phyloP scores from a whole-genome alignment of 805 yeast genomes.

The Wickerhamiella brachini region DNA sequence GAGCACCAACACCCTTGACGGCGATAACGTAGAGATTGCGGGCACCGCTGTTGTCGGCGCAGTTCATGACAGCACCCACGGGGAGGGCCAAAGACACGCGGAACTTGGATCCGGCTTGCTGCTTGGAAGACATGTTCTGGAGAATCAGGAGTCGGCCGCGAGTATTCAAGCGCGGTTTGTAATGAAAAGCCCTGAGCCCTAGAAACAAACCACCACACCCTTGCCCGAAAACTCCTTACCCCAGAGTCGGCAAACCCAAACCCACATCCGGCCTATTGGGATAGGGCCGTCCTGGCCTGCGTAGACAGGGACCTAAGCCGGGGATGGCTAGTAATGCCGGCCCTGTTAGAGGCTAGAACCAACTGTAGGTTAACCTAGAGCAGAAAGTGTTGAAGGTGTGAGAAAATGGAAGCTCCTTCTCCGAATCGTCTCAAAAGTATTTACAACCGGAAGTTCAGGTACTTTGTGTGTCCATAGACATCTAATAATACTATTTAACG shows the following conservation, averaged over 20 bases:
- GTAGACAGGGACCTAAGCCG: no score
- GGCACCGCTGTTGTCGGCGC: slow-evolving; percentile 99
- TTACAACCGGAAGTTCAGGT: background rate
- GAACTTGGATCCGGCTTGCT: slow-evolving; percentile 70
- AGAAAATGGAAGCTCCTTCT: no score
- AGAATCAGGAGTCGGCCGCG: background rate
- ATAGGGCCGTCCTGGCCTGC: no score
- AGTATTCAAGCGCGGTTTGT: background rate
- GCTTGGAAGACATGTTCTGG: slow-evolving; percentile 16
- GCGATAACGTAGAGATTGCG: slow-evolving; percentile 97
- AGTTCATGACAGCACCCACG: slow-evolving; percentile 98
- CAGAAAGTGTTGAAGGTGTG: no score
- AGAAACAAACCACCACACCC: background rate
- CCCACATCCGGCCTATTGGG: no score
- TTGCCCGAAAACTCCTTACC: background rate
- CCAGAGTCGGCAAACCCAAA: background rate
- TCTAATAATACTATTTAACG: background rate
- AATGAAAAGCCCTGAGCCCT: slow-evolving; percentile 2
- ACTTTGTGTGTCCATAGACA: background rate
- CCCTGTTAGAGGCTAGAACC: background rate
- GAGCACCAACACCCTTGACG: slow-evolving; percentile 98
- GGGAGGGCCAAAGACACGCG: slow-evolving; percentile 99
- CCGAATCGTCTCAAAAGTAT: no score
- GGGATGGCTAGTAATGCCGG: no score
- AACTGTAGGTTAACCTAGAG: no score